Evolutionary conservation across 257 asterid genomes (phyloP).

Genomic region (Plantago ovata): DNA sequence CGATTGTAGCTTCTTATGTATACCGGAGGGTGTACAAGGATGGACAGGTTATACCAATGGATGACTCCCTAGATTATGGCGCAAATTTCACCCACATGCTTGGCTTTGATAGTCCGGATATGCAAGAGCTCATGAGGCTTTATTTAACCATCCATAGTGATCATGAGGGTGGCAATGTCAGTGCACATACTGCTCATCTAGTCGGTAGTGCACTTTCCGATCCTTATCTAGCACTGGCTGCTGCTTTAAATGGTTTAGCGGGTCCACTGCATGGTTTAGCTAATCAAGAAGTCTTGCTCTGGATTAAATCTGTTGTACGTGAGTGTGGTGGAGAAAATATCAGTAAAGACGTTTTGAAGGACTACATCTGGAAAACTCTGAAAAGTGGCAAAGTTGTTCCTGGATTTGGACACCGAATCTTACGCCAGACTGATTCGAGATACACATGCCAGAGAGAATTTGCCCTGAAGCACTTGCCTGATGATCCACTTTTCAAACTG

Average conservation of each 20-base stretch:
- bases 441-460: constrained; percentile 90
- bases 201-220: constrained; percentile 98
- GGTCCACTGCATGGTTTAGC: constrained; percentile 99
- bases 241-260: constrained; percentile 97
- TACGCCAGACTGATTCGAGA: constrained; percentile 92
- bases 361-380: constrained; percentile 92
- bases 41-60: constrained; percentile 64
- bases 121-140: constrained; percentile 97
- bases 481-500: constrained; percentile 85
- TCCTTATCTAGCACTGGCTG: constrained; percentile 98
- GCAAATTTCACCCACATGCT: constrained; percentile 96
- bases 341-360: constrained; percentile 75
- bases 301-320: constrained; percentile 93
- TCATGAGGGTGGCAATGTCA: constrained; percentile 99
- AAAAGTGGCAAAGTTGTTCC: constrained; percentile 98
- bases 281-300: constrained; percentile 95
- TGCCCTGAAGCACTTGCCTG: constrained; percentile 86
- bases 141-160: constrained; percentile 96
- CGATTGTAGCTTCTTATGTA: constrained; percentile 79
- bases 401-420: constrained; percentile 90
- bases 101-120: constrained; percentile 79
- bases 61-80: constrained; percentile 91
- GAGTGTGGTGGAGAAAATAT: constrained; percentile 96
- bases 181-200: constrained; percentile 99
- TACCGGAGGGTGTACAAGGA: constrained; percentile 95